Percentiles rank a stretch among this genome's conserved stretches.
Evolutionary conservation across 192 early-diverging fungal species (phyloP).

Genomic region (Coemansia sp.): DNA sequence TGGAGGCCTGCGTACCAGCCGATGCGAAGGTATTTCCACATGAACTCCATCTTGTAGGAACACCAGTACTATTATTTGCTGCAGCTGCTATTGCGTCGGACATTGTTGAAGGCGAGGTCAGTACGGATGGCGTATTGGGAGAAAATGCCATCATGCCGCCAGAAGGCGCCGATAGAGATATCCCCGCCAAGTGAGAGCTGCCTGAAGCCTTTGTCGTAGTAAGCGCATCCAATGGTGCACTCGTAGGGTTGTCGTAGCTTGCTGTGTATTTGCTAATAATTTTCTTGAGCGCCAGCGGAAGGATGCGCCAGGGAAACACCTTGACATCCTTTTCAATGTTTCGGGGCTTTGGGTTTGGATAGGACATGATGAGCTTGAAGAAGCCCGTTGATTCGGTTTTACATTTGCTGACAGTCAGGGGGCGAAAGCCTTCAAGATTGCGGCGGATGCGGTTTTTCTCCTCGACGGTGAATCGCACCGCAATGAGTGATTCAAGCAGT

Average conservation of each 20-base stretch:
- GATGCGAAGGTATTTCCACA: not conserved
- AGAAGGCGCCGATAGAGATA: slow-evolving; percentile 19
- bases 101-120: slow-evolving; percentile 1
- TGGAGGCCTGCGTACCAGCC: slow-evolving; percentile 1
- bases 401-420: slow-evolving; percentile 73
- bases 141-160: slow-evolving; percentile 34
- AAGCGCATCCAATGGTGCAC: slow-evolving; percentile 28
- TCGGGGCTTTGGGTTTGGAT: slow-evolving; percentile 76
- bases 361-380: slow-evolving; percentile 81
- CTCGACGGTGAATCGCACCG: slow-evolving; percentile 73
- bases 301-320: slow-evolving; percentile 75
- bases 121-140: slow-evolving; percentile 8
- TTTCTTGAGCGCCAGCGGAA: slow-evolving; percentile 71
- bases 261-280: slow-evolving; percentile 73
- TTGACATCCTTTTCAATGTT: slow-evolving; percentile 91
- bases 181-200: slow-evolving; percentile 22
- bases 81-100: slow-evolving; percentile 30
- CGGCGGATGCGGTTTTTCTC: slow-evolving; percentile 87
- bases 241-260: slow-evolving; percentile 43
- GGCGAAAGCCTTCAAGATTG: slow-evolving; percentile 79
- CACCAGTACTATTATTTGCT: slow-evolving; percentile 9
- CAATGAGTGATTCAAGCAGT: slow-evolving; percentile 71
- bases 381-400: slow-evolving; percentile 76
- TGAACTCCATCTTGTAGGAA: not conserved
- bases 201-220: slow-evolving; percentile 15